Evolutionary conservation across 2,329 filamentous ascomycete species (phyloP).

Genomic region (Arthroderma sp.): DNA sequence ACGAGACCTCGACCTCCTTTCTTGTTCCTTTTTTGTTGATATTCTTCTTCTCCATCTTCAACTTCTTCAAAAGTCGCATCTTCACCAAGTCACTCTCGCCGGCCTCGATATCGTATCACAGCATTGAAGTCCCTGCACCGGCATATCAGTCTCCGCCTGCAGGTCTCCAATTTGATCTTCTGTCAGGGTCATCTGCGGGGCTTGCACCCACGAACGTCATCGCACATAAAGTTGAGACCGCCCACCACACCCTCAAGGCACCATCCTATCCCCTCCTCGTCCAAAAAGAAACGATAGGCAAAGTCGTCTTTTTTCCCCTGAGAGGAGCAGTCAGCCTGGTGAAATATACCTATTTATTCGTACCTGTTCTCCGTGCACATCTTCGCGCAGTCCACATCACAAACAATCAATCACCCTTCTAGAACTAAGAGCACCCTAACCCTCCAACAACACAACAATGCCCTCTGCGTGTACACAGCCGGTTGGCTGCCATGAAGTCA

Average conservation of each 20-base stretch:
- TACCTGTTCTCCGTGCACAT: not conserved
- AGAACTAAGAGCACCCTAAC: not conserved
- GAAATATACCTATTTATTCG: conserved; percentile 4
- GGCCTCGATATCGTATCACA: not conserved
- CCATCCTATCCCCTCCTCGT: not conserved
- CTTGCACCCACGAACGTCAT: not conserved
- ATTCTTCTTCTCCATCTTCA: too few species aligned
- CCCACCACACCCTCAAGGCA: not conserved
- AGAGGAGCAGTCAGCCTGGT: conserved; percentile 1
- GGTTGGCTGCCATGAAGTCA: conserved; percentile 15
- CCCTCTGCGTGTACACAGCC: conserved; percentile 7
- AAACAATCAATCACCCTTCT: not conserved
- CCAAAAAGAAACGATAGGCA: not conserved
- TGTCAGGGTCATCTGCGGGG: not conserved
- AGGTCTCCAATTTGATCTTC: not conserved
- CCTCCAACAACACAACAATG: not conserved
- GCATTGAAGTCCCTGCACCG: not conserved
- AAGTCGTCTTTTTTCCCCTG: not conserved
- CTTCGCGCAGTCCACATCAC: not conserved
- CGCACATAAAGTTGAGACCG: conserved; percentile 1
- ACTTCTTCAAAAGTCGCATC: too few species aligned
- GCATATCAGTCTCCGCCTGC: not conserved
- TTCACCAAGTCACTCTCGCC: not conserved
- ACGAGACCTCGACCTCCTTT: conserved; percentile 25
- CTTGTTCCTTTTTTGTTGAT: not conserved